Base-by-base conservation (phyloP, 73 alveolate species). In the Paramecium primaurelia region DNA sequence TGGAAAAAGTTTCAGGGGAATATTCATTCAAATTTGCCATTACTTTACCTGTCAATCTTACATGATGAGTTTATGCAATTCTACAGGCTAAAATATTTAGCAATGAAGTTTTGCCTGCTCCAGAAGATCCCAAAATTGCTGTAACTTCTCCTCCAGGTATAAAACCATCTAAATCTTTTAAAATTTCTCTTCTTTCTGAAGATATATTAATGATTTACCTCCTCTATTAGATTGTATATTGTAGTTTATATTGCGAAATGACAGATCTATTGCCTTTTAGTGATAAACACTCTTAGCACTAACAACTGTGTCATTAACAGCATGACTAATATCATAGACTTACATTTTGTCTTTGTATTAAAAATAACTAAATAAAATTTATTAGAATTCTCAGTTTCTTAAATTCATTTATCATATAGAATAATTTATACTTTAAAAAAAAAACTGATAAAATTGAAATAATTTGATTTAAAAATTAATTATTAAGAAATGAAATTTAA, bases 61-160 rank as follows among this genome's bases (percentile, higher is more conserved):
- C 75, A 47, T 92, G 83, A 14, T 60, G 26, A 16, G 71, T 20
- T 5, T 40, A 34, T 14, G 14, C 10, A 11, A 91, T 30, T 20
- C 95, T 28, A 22, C 58, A 25, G 11, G 93, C 49, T 34, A 95
- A 71, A 9, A 95, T 71, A 71, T 93, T 95, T 5, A 95, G 92
- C 18, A 95, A 92, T 6, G 97, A 58, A 6, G 97, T 95, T 68
- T 95, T 95, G 36, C 97, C 97, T 11, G 96, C 93, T 3, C 97
- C 97, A 14, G 96, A 93, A 0, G 97, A 58, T 6, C 97, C 97
- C 91, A 93, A 59, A 14, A 77, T 77, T 1, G 89, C 89, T 3
- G 89, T 77, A 0, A 77, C 69, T 18, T 77, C 89, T 8, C 89
- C 89, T 38, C 71, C 71, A 8, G 69, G 69, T 16, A 69, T 37